These are phyloP conservation scores for Penicillium odoratum DNA, from an alignment of 495 filamentous ascomycete species.

Conservation along the genomic window DNA sequence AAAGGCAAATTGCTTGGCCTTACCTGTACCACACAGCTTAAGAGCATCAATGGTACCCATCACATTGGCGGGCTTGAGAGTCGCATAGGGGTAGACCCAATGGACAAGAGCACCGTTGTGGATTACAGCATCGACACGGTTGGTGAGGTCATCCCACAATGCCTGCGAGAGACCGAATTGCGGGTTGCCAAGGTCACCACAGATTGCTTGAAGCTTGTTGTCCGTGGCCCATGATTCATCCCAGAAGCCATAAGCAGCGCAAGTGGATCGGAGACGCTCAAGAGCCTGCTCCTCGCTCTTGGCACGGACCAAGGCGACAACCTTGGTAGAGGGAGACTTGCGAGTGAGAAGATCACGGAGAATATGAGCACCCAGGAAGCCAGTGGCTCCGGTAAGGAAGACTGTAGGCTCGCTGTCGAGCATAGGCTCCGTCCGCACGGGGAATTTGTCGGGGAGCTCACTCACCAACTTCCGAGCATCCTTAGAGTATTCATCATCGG, in stretches of 20 bases:
- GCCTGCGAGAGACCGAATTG: slow-evolving; percentile 66
- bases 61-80: slow-evolving; percentile 77
- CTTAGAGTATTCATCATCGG: slow-evolving; percentile 62
- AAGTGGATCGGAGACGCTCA: slow-evolving; percentile 46
- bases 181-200: slow-evolving; percentile 71
- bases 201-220: slow-evolving; percentile 58
- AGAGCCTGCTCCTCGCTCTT: slow-evolving; percentile 52
- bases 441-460: slow-evolving; percentile 46
- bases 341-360: slow-evolving; percentile 71
- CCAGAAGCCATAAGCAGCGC: slow-evolving; percentile 76
- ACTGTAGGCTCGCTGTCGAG: slow-evolving; percentile 52
- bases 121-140: slow-evolving; percentile 74
- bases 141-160: slow-evolving; percentile 61
- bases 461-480: slow-evolving; percentile 61
- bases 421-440: slow-evolving; percentile 27
- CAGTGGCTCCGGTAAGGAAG: slow-evolving; percentile 88
- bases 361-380: slow-evolving; percentile 85
- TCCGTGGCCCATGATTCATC: slow-evolving; percentile 59
- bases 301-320: slow-evolving; percentile 80
- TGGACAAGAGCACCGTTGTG: slow-evolving; percentile 91
- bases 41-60: slow-evolving; percentile 76
- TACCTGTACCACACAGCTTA: slow-evolving; percentile 71
- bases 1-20: slow-evolving; percentile 78
- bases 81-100: slow-evolving; percentile 81
- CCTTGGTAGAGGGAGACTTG: slow-evolving; percentile 53